A percentile compares a stretch with the other conserved stretches of the same genome.
phyloP scores from a whole-genome alignment of 495 filamentous ascomycete species.

The Ramalina peruviana region DNA sequence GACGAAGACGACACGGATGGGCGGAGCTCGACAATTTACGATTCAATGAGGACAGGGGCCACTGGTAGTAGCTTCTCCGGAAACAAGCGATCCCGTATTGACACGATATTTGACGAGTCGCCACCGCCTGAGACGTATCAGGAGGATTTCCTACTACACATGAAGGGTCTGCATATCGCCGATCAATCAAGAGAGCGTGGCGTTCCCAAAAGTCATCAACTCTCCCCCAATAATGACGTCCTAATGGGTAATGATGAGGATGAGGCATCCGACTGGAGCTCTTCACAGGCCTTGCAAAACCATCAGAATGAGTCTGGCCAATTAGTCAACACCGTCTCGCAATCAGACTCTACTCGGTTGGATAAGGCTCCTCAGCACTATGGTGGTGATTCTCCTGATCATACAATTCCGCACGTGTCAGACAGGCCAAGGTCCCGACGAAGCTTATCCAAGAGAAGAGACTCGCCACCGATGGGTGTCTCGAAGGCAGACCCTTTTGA shows the following conservation, averaged over 20 bases:
- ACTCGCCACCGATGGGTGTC: constrained; percentile 5
- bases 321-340: too few species aligned
- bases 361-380: too few species aligned
- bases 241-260: too few species aligned
- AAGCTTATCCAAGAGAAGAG: background rate
- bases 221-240: too few species aligned
- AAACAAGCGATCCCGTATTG: constrained; percentile 46
- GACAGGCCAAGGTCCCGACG: background rate
- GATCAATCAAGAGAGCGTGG: too few species aligned
- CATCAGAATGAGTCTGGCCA: too few species aligned
- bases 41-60: constrained; percentile 72
- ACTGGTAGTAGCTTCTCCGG: constrained; percentile 44
- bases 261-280: too few species aligned
- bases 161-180: constrained; percentile 22
- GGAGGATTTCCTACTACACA: too few species aligned
- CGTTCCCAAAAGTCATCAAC: too few species aligned
- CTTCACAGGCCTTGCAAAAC: too few species aligned
- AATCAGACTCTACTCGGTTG: too few species aligned
- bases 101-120: constrained; percentile 77
- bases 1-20: constrained; percentile 66
- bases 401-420: background rate
- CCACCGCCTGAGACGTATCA: constrained; percentile 30
- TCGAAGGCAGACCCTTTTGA: constrained; percentile 51
- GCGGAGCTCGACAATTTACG: constrained; percentile 80
- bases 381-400: too few species aligned